Base-by-base conservation (phyloP, 1,284 basidiomycete genomes). In the Ceraceosorus guamensis region DNA sequence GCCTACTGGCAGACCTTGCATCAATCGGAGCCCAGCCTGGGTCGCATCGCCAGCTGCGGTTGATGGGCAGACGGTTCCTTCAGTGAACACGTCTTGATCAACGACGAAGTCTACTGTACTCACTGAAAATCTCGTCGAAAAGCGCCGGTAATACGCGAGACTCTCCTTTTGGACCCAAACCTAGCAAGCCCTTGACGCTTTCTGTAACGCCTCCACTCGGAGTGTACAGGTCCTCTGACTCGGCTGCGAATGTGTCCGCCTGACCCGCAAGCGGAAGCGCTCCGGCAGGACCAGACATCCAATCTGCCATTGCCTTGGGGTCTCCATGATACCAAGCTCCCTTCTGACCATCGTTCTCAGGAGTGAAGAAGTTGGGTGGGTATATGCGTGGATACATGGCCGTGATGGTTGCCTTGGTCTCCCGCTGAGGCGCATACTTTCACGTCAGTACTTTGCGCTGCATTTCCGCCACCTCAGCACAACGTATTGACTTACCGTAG, bases 251-350 rank as follows among this genome's bases (percentile, higher is more conserved):
- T n/a, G 24, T 44, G 33, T 41, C 32, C n/a, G 13, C 18, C 6
- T 8, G 6, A 11, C 33, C 18, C 10, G 32, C 18, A 24, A 3
- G 24, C 24, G 24, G 24, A 24, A 24, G 24, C 32, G 35, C 43
- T 6, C 24, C 45, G 1, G 10, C 45, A 18, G 14, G 33, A 11
- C n/a, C 16, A 13, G 56, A 57, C 32, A 72, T 84, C 70, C 83
- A 83, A 53, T 86, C 81, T 1, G 88, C 85, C 84, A 99, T 91
- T 34, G 84, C 82, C 14, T 83, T 80, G 2, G 91, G 81, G 32
- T 85, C 84, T 86, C 91, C 96, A 70, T 89, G 68, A 67, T 67
- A 91, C 92, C 93, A 99, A 71, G 85, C 82, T 18, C 87, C 86
- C 61, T 84, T 82, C 46, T 84, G 81, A 0, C 89, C 87, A 53